Percentiles rank a stretch among this genome's conserved stretches.
Conservation (phyloP, 306 rosid genomes). For the Ceratonia siliqua region DNA sequence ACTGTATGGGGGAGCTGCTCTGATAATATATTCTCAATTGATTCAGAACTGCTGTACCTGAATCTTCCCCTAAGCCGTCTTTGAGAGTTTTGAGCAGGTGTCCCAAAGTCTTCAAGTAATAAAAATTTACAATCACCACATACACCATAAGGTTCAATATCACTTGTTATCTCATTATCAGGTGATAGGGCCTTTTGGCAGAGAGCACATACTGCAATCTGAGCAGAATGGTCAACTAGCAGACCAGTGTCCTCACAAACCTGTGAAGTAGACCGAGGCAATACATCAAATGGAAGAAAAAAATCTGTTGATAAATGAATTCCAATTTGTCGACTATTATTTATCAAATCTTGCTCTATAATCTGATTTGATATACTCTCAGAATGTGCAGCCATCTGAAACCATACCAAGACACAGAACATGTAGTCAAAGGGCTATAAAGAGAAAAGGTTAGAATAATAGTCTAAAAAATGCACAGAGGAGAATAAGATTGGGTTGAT, state of each 20-base stretch:
- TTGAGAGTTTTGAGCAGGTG: slow-evolving; percentile 43
- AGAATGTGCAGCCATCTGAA: slow-evolving; percentile 58
- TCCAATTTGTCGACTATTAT: too few species aligned
- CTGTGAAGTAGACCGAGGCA: slow-evolving; percentile 37
- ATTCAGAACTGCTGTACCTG: slow-evolving; percentile 67
- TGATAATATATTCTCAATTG: slow-evolving; percentile 52
- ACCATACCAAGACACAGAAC: slow-evolving; percentile 35
- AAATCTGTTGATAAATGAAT: too few species aligned
- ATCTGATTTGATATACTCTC: slow-evolving; percentile 50
- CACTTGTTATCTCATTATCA: slow-evolving; percentile 51
- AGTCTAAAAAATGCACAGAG: neutral
- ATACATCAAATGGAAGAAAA: too few species aligned
- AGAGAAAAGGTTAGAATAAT: neutral
- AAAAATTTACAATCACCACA: slow-evolving; percentile 95
- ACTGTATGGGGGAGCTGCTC: slow-evolving; percentile 52
- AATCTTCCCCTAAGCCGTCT: slow-evolving; percentile 59
- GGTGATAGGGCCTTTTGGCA: slow-evolving; percentile 58
- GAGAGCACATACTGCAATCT: slow-evolving; percentile 54
- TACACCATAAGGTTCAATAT: slow-evolving; percentile 44
- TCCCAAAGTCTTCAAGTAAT: slow-evolving; percentile 69
- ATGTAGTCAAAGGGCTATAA: slow-evolving; percentile 14
- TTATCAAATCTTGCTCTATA: too few species aligned
- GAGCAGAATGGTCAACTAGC: slow-evolving; percentile 37
- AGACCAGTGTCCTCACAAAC: slow-evolving; percentile 23
- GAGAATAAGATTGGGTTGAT: neutral